Percentiles rank a stretch among this genome's conserved stretches.
Conservation (phyloP, 768 basidiomycete genomes). For the Leccinellum rugosiceps region DNA sequence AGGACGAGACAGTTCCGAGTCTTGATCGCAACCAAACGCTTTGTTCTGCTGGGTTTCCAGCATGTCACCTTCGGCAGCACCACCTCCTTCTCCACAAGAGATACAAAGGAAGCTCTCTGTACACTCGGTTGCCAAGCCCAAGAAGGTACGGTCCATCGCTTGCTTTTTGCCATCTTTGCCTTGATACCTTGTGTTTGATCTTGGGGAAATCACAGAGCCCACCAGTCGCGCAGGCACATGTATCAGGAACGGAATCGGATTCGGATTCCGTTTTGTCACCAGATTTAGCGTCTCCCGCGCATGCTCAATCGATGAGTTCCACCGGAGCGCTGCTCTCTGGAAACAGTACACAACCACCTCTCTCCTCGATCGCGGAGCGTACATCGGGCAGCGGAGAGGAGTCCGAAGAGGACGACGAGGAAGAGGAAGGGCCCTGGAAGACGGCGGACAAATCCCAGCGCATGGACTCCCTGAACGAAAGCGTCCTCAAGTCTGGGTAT, state of each 20-base stretch:
- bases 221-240: constrained; percentile 30
- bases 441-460: constrained; percentile 43
- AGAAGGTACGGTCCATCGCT: constrained; percentile 37
- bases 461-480: constrained; percentile 56
- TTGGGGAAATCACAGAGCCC: constrained; percentile 25
- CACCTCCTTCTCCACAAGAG: constrained; percentile 84
- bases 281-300: constrained; percentile 42
- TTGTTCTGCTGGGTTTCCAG: constrained; percentile 8
- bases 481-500: constrained; percentile 87
- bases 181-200: constrained; percentile 14
- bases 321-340: constrained; percentile 29
- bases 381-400: constrained; percentile 71
- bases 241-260: constrained; percentile 84
- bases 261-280: constrained; percentile 69
- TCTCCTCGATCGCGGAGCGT: constrained; percentile 78
- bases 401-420: constrained; percentile 72
- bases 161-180: not conserved
- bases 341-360: constrained; percentile 45
- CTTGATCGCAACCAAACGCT: constrained; percentile 14
- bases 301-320: constrained; percentile 34
- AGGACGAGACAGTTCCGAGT: not conserved
- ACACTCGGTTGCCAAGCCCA: constrained; percentile 55
- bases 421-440: constrained; percentile 64
- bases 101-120: constrained; percentile 82
- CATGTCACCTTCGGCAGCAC: constrained; percentile 29